phyloP scores from a whole-genome alignment of 768 basidiomycete genomes.

The Terana coerulea region DNA sequence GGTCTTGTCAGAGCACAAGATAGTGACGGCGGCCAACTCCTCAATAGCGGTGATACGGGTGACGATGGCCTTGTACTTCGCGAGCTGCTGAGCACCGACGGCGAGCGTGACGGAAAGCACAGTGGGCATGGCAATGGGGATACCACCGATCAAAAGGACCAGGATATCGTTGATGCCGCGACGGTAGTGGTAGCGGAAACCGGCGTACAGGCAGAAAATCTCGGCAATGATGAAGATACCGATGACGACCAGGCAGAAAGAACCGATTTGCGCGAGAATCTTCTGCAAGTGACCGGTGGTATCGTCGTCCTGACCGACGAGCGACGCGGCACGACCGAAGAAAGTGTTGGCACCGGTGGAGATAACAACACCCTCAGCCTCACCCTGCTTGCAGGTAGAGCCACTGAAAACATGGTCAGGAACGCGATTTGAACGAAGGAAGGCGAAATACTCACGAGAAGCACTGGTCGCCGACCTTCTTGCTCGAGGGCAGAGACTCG shows the following conservation, averaged over 20 bases:
- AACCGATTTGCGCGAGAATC: conserved; percentile 96
- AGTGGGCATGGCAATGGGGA: conserved; percentile 99
- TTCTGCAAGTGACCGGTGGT: conserved; percentile 98
- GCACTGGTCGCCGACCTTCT: conserved; percentile 94
- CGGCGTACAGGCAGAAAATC: conserved; percentile 90
- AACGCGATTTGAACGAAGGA: conserved; percentile 12
- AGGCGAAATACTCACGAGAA: conserved; percentile 76
- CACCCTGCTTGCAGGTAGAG: conserved; percentile 98
- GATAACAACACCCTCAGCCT: conserved; percentile 98
- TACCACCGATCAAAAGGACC: conserved; percentile 98
- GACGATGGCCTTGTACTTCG: conserved; percentile 99
- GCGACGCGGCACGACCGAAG: conserved; percentile 97
- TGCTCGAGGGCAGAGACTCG: conserved; percentile 90
- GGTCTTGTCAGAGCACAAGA: conserved; percentile 98
- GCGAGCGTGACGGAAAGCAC: conserved; percentile 97
- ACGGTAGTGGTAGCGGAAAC: conserved; percentile 87
- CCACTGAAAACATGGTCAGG: conserved; percentile 47
- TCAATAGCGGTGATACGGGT: conserved; percentile 99
- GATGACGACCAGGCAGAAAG: conserved; percentile 95
- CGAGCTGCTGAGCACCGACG: conserved; percentile 97
- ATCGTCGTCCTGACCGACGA: conserved; percentile 97
- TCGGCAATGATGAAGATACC: conserved; percentile 95
- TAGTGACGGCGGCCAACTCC: conserved; percentile 97
- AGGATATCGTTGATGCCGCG: conserved; percentile 96
- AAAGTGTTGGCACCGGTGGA: conserved; percentile 98